Percentiles rank a stretch among this genome's conserved stretches.
Conservation (phyloP, 306 rosid genomes). For the Morella rubra region DNA sequence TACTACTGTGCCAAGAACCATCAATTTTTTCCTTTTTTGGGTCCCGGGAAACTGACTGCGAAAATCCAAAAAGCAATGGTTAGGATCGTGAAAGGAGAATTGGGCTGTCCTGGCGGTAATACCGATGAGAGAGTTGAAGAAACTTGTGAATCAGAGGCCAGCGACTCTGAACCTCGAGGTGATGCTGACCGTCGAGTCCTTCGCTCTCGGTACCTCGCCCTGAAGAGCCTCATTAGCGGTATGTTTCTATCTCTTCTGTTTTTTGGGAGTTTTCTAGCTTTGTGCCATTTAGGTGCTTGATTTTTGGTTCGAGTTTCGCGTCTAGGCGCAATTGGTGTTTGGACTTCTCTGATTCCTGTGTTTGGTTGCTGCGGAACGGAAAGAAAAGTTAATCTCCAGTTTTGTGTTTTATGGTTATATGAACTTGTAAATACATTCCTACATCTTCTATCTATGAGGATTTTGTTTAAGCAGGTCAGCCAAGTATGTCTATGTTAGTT, state of each 20-base stretch:
- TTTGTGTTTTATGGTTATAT: neutral
- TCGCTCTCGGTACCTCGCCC: conserved; percentile 37
- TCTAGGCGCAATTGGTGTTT: neutral
- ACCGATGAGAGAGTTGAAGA: neutral
- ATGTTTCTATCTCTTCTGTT: neutral
- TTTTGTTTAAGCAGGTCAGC: neutral
- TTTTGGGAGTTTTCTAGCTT: no score
- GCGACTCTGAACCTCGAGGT: neutral
- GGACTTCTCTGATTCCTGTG: neutral
- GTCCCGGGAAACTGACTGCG: conserved; percentile 12
- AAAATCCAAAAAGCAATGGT: conserved; percentile 2
- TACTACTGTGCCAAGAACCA: no score
- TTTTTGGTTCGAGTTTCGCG: neutral
- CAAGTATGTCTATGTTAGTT: neutral
- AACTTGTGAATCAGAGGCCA: neutral
- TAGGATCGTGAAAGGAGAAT: conserved; percentile 21
- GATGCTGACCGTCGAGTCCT: conserved; percentile 28
- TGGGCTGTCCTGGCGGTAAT: neutral
- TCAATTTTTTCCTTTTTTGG: no score
- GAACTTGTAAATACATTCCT: no score
- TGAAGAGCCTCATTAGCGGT: conserved; percentile 33
- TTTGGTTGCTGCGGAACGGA: no score
- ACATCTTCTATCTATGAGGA: neutral
- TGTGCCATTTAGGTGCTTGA: no score
- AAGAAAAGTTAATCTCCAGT: no score